Conservation (phyloP, 2,329 filamentous ascomycete species). For the Phoma sp. region DNA sequence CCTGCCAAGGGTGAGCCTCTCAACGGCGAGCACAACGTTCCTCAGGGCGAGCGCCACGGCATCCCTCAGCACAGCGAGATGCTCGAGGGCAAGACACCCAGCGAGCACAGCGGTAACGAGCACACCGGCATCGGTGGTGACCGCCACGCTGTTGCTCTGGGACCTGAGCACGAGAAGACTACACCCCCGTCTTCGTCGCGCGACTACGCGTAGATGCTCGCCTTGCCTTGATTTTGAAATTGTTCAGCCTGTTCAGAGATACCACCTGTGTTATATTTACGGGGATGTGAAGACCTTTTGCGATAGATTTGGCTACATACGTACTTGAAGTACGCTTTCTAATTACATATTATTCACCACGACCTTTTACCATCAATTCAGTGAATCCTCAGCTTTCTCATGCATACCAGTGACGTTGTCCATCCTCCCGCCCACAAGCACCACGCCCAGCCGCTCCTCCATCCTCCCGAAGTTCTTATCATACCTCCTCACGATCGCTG, state of each 20-base stretch:
- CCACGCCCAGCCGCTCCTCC: neutral
- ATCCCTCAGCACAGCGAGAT: constrained; percentile 74
- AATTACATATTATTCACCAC: constrained; percentile 7
- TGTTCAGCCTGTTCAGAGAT: constrained; percentile 19
- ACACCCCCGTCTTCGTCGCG: constrained; percentile 16
- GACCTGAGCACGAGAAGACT: constrained; percentile 51
- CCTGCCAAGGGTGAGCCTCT: constrained; percentile 73
- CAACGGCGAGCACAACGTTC: constrained; percentile 65
- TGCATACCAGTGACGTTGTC: neutral
- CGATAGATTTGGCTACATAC: constrained; percentile 2
- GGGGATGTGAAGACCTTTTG: constrained; percentile 2
- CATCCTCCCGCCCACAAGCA: neutral
- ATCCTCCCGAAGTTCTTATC: neutral
- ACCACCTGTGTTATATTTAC: constrained; percentile 19
- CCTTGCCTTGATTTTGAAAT: constrained; percentile 11
- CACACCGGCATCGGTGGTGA: constrained; percentile 61
- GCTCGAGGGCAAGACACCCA: constrained; percentile 63
- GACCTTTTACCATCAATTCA: neutral
- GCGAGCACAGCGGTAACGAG: constrained; percentile 52
- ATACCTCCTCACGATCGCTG: neutral
- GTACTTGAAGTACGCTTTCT: constrained; percentile 16
- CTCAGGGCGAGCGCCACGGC: constrained; percentile 72
- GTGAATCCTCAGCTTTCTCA: neutral
- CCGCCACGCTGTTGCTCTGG: constrained; percentile 59
- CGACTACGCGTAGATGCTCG: constrained; percentile 10